Evolutionary conservation across 2,329 filamentous ascomycete species (phyloP).

Genomic region (Phoma sp.): DNA sequence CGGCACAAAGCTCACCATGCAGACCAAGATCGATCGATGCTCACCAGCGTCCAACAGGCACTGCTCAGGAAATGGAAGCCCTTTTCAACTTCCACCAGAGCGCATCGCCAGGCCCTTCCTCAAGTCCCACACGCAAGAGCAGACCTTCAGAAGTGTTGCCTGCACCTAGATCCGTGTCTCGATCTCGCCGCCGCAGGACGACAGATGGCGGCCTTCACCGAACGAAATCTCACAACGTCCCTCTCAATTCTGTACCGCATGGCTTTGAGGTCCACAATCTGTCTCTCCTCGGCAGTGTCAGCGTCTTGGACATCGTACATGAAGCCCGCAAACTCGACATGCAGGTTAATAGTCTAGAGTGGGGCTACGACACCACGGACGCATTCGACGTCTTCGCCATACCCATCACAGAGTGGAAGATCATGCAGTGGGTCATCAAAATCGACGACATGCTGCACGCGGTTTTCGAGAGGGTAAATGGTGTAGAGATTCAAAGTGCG

Average conservation of each 20-base stretch:
- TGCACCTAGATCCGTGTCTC: background rate
- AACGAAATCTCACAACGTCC: slow-evolving; percentile 46
- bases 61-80: slow-evolving; percentile 1
- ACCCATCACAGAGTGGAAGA: background rate
- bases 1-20: background rate
- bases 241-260: slow-evolving; percentile 48
- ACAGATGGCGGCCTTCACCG: slow-evolving; percentile 24
- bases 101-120: background rate
- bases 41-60: background rate
- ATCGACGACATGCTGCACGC: slow-evolving; percentile 23
- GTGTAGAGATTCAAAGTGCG: slow-evolving; percentile 12
- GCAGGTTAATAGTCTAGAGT: slow-evolving; percentile 26
- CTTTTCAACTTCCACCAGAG: slow-evolving; percentile 3
- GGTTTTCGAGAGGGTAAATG: slow-evolving; percentile 13
- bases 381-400: slow-evolving; percentile 20
- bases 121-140: background rate
- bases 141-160: background rate
- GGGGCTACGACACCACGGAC: slow-evolving; percentile 20
- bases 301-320: slow-evolving; percentile 9
- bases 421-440: slow-evolving; percentile 23
- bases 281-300: slow-evolving; percentile 5
- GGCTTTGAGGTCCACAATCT: slow-evolving; percentile 36
- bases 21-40: background rate
- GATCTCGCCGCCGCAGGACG: background rate
- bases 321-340: slow-evolving; percentile 28